These are phyloP conservation scores for Pluteus cervinus DNA, from an alignment of 768 basidiomycete species.

Conservation along the genomic window DNA sequence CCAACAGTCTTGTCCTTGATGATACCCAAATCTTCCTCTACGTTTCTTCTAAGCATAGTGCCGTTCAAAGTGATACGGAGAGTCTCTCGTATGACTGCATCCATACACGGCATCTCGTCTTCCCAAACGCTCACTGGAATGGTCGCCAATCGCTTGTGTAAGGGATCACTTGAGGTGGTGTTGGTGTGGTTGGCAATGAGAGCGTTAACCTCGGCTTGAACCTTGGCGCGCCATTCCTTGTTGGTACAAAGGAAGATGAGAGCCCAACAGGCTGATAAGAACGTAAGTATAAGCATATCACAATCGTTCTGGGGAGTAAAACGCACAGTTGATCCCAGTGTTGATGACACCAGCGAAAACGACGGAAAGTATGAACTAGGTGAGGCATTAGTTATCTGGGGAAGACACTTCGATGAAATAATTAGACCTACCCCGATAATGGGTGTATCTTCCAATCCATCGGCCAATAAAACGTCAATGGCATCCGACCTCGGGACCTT, in stretches of 20 bases:
- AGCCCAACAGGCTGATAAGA: conserved; percentile 32
- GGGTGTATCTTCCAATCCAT: conserved; percentile 19
- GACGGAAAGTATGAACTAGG: conserved; percentile 23
- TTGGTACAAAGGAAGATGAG: conserved; percentile 26
- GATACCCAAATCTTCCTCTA: conserved; percentile 21
- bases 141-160: conserved; percentile 26
- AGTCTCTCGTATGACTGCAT: conserved; percentile 32
- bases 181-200: conserved; percentile 23
- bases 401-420: too few relatives aligned
- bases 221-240: conserved; percentile 27
- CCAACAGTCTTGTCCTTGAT: conserved; percentile 19
- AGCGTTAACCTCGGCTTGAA: conserved; percentile 21
- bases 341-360: conserved; percentile 32
- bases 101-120: conserved; percentile 30
- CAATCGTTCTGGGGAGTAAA: too few relatives aligned
- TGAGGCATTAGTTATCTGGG: background rate
- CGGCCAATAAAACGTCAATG: conserved; percentile 26
- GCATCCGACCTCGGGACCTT: conserved; percentile 20
- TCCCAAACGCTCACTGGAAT: conserved; percentile 35
- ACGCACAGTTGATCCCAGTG: conserved; percentile 27
- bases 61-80: conserved; percentile 23
- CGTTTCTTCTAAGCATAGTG: conserved; percentile 28
- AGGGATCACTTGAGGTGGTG: conserved; percentile 17
- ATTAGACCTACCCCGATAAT: conserved; percentile 24
- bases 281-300: too few relatives aligned